Conservation (phyloP, 306 rosid genomes). For the Quercus berberidifolia region DNA sequence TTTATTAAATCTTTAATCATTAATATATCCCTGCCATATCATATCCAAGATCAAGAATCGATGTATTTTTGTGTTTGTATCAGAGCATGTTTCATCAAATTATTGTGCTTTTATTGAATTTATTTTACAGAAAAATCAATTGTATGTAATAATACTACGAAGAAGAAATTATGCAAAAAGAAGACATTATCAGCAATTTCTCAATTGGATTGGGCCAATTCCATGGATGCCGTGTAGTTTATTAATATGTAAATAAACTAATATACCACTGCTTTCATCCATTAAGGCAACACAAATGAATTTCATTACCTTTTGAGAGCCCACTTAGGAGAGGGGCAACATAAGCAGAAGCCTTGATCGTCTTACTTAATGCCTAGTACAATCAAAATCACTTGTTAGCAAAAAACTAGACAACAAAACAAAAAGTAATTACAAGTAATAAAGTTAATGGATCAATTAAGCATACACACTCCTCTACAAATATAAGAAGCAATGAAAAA, state of each 20-base stretch:
- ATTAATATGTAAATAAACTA: background rate
- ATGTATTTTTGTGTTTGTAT: too few relatives aligned
- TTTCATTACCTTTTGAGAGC: slow-evolving; percentile 65
- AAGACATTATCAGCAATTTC: background rate
- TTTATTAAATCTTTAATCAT: too few relatives aligned
- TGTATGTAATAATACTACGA: background rate
- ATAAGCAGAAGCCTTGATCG: slow-evolving; percentile 39
- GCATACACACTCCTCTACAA: background rate
- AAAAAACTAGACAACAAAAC: slow-evolving; percentile 25
- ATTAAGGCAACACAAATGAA: background rate
- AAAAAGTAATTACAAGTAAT: slow-evolving; percentile 7
- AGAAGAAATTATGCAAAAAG: background rate
- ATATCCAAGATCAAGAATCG: too few relatives aligned
- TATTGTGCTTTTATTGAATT: too few relatives aligned
- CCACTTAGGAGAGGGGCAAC: slow-evolving; percentile 56
- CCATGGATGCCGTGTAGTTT: background rate
- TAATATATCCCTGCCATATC: too few relatives aligned
- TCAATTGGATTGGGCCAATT: background rate
- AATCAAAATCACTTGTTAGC: slow-evolving; percentile 33
- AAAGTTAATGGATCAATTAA: background rate
- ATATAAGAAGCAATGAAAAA: background rate
- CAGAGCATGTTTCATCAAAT: too few relatives aligned
- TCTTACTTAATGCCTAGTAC: slow-evolving; percentile 59
- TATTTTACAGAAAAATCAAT: background rate
- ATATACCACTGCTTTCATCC: background rate